A percentile compares a stretch with the other conserved stretches of the same genome.
These are phyloP conservation scores for Helichrysum umbraculigerum DNA, from an alignment of 129 eudicot genomes.

Conservation along the genomic window DNA sequence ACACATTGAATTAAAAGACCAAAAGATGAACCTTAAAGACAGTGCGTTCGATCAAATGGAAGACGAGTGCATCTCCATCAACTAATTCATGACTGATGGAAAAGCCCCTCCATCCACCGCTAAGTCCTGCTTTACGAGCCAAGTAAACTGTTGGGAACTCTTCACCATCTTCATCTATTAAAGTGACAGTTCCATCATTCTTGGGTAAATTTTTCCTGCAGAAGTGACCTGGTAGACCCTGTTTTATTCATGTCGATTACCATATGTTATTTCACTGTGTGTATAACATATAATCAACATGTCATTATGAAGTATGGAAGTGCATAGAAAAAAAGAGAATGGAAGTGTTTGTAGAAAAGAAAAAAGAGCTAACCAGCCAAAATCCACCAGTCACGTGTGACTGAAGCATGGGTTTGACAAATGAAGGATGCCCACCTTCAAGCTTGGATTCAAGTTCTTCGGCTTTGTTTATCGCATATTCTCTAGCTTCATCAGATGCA, in stretches of 20 bases:
- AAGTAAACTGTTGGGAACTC: constrained; percentile 63
- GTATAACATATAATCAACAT: not conserved
- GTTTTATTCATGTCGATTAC: constrained; percentile 5
- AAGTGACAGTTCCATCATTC: constrained; percentile 49
- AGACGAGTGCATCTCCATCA: constrained; percentile 86
- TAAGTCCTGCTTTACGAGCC: constrained; percentile 56
- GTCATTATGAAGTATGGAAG: not conserved
- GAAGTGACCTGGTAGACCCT: constrained; percentile 73
- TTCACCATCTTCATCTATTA: constrained; percentile 75
- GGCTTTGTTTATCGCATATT: constrained; percentile 54
- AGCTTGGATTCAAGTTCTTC: constrained; percentile 61
- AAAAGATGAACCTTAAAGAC: constrained; percentile 52
- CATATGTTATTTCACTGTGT: not conserved
- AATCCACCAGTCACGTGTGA: constrained; percentile 89
- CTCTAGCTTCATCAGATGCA: constrained; percentile 83
- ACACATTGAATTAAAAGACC: not conserved
- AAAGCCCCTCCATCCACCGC: constrained; percentile 88
- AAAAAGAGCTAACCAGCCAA: constrained; percentile 63
- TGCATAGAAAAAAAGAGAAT: not conserved
- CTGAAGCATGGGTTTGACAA: constrained; percentile 75
- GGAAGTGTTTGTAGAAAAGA: not conserved
- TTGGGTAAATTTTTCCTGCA: constrained; percentile 56
- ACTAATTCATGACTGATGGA: constrained; percentile 64
- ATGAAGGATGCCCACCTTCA: constrained; percentile 52
- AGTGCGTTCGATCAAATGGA: constrained; percentile 46